Conservation (phyloP, 148 eudicot genomes). For the Diospyros lotus region DNA sequence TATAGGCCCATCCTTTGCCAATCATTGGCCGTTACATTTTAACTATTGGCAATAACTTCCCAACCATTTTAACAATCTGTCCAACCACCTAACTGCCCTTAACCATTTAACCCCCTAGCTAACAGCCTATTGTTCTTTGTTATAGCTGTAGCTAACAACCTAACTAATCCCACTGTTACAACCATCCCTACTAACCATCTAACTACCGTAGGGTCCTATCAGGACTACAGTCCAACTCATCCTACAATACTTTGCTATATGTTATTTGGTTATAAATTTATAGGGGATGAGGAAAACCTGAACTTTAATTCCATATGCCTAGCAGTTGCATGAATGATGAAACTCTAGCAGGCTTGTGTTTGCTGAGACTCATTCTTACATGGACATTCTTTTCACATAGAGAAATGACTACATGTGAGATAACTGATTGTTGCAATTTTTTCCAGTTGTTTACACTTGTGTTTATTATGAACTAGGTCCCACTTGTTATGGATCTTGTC, state of each 20-base stretch:
- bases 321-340: neutral
- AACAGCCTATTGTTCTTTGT: too few species aligned
- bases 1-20: too few species aligned
- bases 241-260: neutral
- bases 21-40: too few species aligned
- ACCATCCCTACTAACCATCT: too few species aligned
- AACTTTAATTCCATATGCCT: neutral
- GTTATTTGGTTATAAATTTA: neutral
- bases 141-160: too few species aligned
- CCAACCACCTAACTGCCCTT: too few species aligned
- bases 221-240: neutral
- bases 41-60: too few species aligned
- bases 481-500: slow-evolving; percentile 66
- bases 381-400: neutral
- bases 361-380: neutral
- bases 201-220: too few species aligned
- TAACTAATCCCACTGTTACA: too few species aligned
- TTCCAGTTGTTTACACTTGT: neutral
- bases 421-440: neutral
- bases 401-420: neutral
- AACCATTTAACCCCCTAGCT: too few species aligned
- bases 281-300: neutral
- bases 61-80: too few species aligned
- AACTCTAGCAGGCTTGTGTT: neutral
- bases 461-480: slow-evolving; percentile 48